Percentiles rank a stretch among this genome's conserved stretches.
phyloP scores from a whole-genome alignment of 306 rosid genomes.

The Chamaecrista fasciculata region DNA sequence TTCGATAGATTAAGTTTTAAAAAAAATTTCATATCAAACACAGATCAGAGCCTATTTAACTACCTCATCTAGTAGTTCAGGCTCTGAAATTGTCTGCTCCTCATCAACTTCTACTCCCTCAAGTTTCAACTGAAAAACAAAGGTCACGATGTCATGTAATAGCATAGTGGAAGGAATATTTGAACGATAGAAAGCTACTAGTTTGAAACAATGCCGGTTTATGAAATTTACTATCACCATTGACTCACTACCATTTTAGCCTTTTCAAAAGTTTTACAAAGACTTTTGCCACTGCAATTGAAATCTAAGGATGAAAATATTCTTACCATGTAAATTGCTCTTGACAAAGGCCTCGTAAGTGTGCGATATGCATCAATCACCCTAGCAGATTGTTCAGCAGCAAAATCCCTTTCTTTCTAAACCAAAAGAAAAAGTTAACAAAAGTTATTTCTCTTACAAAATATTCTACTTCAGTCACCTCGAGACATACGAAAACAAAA shows the following conservation, averaged over 20 bases:
- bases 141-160: conserved; percentile 8
- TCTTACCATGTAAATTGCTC: conserved; percentile 82
- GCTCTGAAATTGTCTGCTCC: conserved; percentile 80
- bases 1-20: conserved; percentile 2
- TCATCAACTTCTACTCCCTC: conserved; percentile 77
- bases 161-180: conserved; percentile 11
- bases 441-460: conserved; percentile 5
- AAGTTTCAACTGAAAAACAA: conserved; percentile 60
- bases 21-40: background rate
- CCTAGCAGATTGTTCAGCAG: conserved; percentile 92
- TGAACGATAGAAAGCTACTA: conserved; percentile 8
- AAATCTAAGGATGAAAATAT: background rate
- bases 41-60: conserved; percentile 23
- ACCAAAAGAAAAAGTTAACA: conserved; percentile 23
- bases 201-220: background rate
- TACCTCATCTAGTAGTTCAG: conserved; percentile 78
- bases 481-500: background rate
- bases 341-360: conserved; percentile 72
- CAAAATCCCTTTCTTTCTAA: conserved; percentile 79
- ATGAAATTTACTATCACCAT: conserved; percentile 10
- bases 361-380: conserved; percentile 86
- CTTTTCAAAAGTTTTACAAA: conserved; percentile 5
- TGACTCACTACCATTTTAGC: conserved; percentile 9
- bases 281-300: background rate
- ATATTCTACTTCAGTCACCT: conserved; percentile 11